phyloP scores from a whole-genome alignment of 495 filamentous ascomycete genomes.

The Tuber umbilicatum region DNA sequence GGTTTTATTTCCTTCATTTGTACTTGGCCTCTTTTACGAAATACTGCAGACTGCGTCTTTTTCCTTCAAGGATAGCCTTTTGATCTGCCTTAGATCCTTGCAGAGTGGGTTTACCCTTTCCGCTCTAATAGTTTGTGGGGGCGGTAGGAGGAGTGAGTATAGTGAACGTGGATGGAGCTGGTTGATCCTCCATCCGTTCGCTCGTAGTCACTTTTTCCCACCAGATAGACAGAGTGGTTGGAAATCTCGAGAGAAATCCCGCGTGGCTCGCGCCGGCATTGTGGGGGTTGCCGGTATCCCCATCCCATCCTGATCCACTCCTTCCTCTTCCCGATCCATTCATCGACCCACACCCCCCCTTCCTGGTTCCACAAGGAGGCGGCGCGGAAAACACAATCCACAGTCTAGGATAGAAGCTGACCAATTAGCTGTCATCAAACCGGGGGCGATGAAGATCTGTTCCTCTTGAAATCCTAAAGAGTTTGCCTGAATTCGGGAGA shows the following conservation, averaged over 20 bases:
- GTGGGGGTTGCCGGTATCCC: background rate
- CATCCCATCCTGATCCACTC: background rate
- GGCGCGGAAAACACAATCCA: background rate
- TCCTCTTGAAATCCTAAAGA: background rate
- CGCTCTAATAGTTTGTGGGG: background rate
- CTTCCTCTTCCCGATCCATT: background rate
- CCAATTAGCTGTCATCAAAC: background rate
- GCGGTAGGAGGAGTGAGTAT: too few relatives aligned
- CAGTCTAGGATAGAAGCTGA: background rate
- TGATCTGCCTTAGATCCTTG: background rate
- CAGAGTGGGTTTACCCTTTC: background rate
- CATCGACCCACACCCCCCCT: background rate
- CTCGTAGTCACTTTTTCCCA: background rate
- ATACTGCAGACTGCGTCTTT: background rate
- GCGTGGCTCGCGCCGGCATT: background rate
- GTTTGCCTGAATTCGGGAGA: too few relatives aligned
- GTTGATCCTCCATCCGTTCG: background rate
- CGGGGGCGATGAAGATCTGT: background rate
- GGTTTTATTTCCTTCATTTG: background rate
- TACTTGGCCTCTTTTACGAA: background rate
- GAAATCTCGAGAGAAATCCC: background rate
- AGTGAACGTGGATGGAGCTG: too few relatives aligned
- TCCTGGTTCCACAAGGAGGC: background rate
- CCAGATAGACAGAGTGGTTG: background rate
- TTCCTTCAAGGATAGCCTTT: background rate